Conservation (phyloP, 2,329 filamentous ascomycete genomes). For the Nannizziopsis barbatae region DNA sequence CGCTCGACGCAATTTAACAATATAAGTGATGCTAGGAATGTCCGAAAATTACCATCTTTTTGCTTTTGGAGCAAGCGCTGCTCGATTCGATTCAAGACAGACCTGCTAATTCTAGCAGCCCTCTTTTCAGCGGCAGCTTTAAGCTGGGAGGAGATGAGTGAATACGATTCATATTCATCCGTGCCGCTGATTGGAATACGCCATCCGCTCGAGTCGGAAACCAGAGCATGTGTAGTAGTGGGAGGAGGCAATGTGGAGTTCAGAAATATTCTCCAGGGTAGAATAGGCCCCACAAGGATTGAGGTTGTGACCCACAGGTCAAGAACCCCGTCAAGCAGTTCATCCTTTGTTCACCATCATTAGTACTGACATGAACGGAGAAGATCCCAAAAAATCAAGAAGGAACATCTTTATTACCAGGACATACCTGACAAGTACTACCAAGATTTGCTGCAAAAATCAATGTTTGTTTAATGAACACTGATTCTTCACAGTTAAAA, state of each 20-base stretch:
- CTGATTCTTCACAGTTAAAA: slow-evolving; percentile 40
- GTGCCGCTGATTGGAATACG: slow-evolving; percentile 32
- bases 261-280: slow-evolving; percentile 41
- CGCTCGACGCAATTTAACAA: slow-evolving; percentile 50
- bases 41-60: slow-evolving; percentile 47
- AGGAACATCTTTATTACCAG: background rate
- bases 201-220: slow-evolving; percentile 31
- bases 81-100: slow-evolving; percentile 50
- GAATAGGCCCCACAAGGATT: slow-evolving; percentile 41
- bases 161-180: slow-evolving; percentile 36
- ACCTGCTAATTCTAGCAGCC: slow-evolving; percentile 42
- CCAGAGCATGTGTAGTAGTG: slow-evolving; percentile 26
- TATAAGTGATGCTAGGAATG: slow-evolving; percentile 49
- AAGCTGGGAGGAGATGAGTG: slow-evolving; percentile 44
- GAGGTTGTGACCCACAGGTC: slow-evolving; percentile 48
- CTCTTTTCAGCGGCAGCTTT: slow-evolving; percentile 46
- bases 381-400: background rate
- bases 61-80: slow-evolving; percentile 48
- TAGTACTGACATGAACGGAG: no score
- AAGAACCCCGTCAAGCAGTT: slow-evolving; percentile 40
- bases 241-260: slow-evolving; percentile 34
- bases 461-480: slow-evolving; percentile 43
- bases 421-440: slow-evolving; percentile 32
- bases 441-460: slow-evolving; percentile 29
- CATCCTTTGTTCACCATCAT: slow-evolving; percentile 23